Base-by-base conservation (phyloP, 73 alveolate genomes). In the Durusdinium trenchii region DNA sequence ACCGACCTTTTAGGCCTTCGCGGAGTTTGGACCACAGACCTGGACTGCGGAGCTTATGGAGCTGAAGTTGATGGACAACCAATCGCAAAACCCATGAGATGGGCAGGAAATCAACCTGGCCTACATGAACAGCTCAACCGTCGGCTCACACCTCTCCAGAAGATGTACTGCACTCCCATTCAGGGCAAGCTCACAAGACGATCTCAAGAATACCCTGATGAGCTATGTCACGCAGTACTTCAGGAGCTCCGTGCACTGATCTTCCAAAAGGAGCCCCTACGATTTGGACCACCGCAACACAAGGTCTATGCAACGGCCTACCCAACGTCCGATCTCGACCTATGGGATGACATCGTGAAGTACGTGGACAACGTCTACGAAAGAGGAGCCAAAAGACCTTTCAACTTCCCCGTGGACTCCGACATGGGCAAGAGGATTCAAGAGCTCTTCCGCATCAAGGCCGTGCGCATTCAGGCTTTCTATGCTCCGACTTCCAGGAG, bases 81-180 rank as follows among this genome's bases (percentile, higher is more conserved):
- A 10, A 83, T 86, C 36, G 30, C 0, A 3, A 86, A 86, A 20
- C 84, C 95, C 6, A 35, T 86, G 30, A 35, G 52, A 1, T 5
- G 57, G 36, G 50, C 43, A 20, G 40, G 64, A 16, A 86, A 86
- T 62, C 1, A 40, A 14, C 95, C 95, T 0, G 95, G 84, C 2
- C 84, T 86, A 0, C 84, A 46, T 40, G 64, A 86, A 0, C 36
- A 10, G 7, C 69, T 86, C 18, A 28, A 43, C 0, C 23, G 67
- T 3, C 42, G 50, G 6, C 48, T 86, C 6, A 18, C 40, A 0
- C 35, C 61, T 10, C 64, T 7, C 1, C 64, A 86, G n/a, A 40
- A 43, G 10, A 47, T 16, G 4, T 75, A 75, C 52, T 86, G 95
- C 84, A 40, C 67, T 3, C 95, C 95, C 30, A 60, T 86, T 12